Base-by-base conservation (phyloP, 164 flowering plant genomes). In the Cinnamomum chago region DNA sequence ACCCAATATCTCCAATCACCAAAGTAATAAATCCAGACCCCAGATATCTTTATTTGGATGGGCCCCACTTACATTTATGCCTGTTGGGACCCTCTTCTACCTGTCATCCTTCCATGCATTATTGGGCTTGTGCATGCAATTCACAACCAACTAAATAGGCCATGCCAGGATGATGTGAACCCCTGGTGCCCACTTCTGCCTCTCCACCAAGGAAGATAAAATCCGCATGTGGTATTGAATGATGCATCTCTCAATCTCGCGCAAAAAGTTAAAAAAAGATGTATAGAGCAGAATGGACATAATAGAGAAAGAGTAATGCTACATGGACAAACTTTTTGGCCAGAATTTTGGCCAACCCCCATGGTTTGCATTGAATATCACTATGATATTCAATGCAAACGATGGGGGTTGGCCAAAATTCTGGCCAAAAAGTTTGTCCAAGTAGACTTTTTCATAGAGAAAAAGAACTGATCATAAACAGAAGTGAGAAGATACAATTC, bases 151-250 rank as follows among this genome's bases (percentile, higher is more conserved):
- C 64, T 60, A 60, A 60, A 35, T 6, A 3, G 60, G 18, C 60
- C 17, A 55, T 14, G 17, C 60, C 20, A 17, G 60, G 60, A 18
- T 25, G 67, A 24, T 12, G 12, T 64, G 18, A 64, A 22, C 15
- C 25, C 28, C 3, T 23, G 12, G 67, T 11, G 25, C 67, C 67
- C 25, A 23, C 28, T n/a, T 64, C 67, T 64, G 9, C 9, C 25
- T 13, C 14, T 64, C 12, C 22, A 23, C 67, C 67, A 64, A 23
- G 2, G 15, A 64, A 64, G 33, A 25, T 25, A 0, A 10, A 30
- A 18, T 66, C 69, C 69, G 69, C 69, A 30, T 66, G 69, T 66
- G 47, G 35, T 30, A 66, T 66, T 66, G 40, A 66, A 66, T 66
- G 69, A 66, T 66, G 5, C 47, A 4, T 66, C 23, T 30, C 17